Conservation (phyloP, 2,329 filamentous ascomycete species). For the Thelonectria blattea region DNA sequence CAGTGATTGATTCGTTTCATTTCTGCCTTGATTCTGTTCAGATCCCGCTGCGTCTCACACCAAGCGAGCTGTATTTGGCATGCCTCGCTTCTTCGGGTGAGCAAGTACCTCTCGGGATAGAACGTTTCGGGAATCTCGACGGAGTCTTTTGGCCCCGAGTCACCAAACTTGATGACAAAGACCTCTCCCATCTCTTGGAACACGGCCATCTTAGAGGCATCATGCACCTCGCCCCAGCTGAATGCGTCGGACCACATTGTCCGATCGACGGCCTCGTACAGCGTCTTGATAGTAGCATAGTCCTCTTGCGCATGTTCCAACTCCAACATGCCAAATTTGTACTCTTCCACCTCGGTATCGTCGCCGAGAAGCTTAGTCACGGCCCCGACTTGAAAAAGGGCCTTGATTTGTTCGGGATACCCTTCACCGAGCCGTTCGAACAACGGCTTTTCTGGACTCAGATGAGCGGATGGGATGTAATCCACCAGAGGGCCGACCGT, state of each 20-base stretch:
- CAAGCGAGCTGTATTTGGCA: conserved; percentile 50
- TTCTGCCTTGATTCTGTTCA: conserved; percentile 33
- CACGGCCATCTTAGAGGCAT: conserved; percentile 49
- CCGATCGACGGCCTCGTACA: conserved; percentile 57
- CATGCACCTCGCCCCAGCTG: conserved; percentile 43
- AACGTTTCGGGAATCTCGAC: conserved; percentile 59
- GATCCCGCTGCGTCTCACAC: conserved; percentile 41
- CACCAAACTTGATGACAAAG: conserved; percentile 53
- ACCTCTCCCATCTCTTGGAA: conserved; percentile 57
- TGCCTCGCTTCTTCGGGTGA: conserved; percentile 52
- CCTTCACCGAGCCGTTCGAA: conserved; percentile 50
- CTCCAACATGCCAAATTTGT: conserved; percentile 51
- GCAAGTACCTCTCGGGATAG: conserved; percentile 61
- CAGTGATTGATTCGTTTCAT: conserved; percentile 38
- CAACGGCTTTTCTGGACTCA: conserved; percentile 50
- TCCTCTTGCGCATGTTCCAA: conserved; percentile 46
- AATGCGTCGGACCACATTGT: conserved; percentile 54
- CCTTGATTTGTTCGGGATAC: conserved; percentile 35
- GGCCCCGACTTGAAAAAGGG: conserved; percentile 43
- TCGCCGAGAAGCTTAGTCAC: conserved; percentile 40
- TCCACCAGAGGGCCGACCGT: conserved; percentile 56
- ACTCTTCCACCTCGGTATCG: conserved; percentile 42
- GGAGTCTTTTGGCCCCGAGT: conserved; percentile 48
- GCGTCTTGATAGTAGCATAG: conserved; percentile 47
- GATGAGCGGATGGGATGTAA: conserved; percentile 41